Evolutionary conservation across 2,329 filamentous ascomycete genomes (phyloP).

Genomic region (Colletotrichum cordylinicola): DNA sequence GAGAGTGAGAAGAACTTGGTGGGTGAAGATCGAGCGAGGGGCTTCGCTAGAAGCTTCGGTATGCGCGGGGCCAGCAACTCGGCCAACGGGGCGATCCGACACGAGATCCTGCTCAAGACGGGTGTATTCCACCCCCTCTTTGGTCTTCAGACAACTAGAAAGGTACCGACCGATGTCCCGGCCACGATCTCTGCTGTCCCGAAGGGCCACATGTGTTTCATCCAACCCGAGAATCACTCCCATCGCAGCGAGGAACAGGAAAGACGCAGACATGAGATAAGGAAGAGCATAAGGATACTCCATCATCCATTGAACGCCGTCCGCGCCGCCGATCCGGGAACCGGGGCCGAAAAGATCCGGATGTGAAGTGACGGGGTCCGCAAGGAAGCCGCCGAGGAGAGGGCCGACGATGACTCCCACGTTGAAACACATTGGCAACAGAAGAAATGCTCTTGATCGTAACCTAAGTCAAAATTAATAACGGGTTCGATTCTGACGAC

Average conservation of each 20-base stretch:
- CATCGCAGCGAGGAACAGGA: slow-evolving; percentile 22
- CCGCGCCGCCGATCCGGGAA: slow-evolving; percentile 20
- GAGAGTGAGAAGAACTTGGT: slow-evolving; percentile 23
- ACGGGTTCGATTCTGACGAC: not conserved
- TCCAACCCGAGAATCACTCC: slow-evolving; percentile 26
- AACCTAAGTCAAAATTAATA: not conserved
- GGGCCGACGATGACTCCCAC: slow-evolving; percentile 28
- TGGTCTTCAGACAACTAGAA: not conserved
- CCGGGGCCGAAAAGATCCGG: slow-evolving; percentile 25
- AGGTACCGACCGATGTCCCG: not conserved
- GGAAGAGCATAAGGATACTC: slow-evolving; percentile 28
- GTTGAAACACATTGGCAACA: slow-evolving; percentile 29
- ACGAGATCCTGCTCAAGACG: not conserved
- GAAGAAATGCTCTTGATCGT: slow-evolving; percentile 24
- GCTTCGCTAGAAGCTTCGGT: not conserved
- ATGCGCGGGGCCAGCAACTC: accelerated
- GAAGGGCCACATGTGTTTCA: slow-evolving; percentile 15
- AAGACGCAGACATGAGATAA: slow-evolving; percentile 21
- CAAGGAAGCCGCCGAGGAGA: slow-evolving; percentile 28
- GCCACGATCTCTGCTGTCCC: slow-evolving; percentile 9
- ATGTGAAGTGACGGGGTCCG: slow-evolving; percentile 24
- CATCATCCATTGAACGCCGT: slow-evolving; percentile 25
- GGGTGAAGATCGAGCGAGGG: slow-evolving; percentile 22
- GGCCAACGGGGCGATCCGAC: not conserved
- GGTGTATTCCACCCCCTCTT: not conserved